A percentile compares a stretch with the other conserved stretches of the same genome.
Evolutionary conservation across 2,329 filamentous ascomycete species (phyloP).

Genomic region (Dissoconium aciculare): DNA sequence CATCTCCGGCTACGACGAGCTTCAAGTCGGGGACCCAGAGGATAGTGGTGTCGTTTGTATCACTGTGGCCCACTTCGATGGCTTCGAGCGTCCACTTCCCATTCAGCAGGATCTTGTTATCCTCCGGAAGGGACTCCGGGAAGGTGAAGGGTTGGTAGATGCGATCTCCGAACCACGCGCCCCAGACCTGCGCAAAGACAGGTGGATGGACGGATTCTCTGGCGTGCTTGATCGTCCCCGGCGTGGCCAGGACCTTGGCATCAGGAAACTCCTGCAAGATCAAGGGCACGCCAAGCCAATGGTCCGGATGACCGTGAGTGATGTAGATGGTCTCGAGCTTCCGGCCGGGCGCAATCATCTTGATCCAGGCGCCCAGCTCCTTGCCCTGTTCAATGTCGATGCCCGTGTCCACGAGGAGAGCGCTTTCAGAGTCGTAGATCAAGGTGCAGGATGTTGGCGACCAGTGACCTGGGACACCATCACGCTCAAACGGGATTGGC

Average conservation of each 20-base stretch:
- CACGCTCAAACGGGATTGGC: conserved; percentile 3
- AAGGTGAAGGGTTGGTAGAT: conserved; percentile 3
- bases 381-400: conserved; percentile 4
- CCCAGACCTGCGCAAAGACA: conserved; percentile 2
- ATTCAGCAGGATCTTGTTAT: not conserved
- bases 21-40: conserved; percentile 6
- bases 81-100: conserved; percentile 1
- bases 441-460: conserved; percentile 5
- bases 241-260: conserved; percentile 3
- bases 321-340: conserved; percentile 5
- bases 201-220: conserved; percentile 3
- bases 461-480: conserved; percentile 3
- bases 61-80: conserved; percentile 5
- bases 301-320: conserved; percentile 7
- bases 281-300: conserved; percentile 5
- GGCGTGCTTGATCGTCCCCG: conserved; percentile 5
- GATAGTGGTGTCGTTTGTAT: conserved; percentile 6
- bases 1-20: conserved; percentile 6
- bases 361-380: conserved; percentile 5
- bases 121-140: conserved; percentile 3
- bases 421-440: conserved; percentile 4
- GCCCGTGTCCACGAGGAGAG: conserved; percentile 5
- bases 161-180: conserved; percentile 2
- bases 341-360: conserved; percentile 1
- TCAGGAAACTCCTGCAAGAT: conserved; percentile 4